Conservation (phyloP, 1,284 basidiomycete genomes). For the Trichosporon sp. region DNA sequence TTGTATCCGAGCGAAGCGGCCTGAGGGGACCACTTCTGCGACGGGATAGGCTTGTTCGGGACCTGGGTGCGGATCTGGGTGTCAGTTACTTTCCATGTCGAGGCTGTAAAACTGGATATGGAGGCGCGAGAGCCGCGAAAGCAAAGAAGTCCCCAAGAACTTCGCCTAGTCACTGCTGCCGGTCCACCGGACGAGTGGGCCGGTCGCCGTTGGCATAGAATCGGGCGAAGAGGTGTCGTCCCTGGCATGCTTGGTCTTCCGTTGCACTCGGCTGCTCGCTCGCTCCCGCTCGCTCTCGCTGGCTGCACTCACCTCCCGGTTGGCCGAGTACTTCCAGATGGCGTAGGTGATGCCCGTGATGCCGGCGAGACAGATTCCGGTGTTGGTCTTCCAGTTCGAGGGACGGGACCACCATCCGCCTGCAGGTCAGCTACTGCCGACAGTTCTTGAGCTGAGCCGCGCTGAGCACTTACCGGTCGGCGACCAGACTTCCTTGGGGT, state of each 20-base stretch:
- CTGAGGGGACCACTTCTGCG: slow-evolving; percentile 43
- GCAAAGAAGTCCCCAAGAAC: no score
- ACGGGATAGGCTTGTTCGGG: slow-evolving; percentile 51
- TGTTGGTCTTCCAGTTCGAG: slow-evolving; percentile 54
- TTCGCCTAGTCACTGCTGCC: no score
- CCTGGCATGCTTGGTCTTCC: not conserved
- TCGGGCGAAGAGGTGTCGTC: no score
- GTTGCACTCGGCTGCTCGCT: not conserved
- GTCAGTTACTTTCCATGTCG: no score
- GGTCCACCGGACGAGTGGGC: no score
- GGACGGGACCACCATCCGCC: slow-evolving; percentile 58
- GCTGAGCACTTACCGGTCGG: slow-evolving; percentile 43
- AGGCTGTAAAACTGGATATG: no score
- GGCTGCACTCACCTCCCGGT: slow-evolving; percentile 49
- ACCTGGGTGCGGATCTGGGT: slow-evolving; percentile 45
- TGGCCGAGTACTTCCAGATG: slow-evolving; percentile 52
- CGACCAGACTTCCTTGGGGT: slow-evolving; percentile 56
- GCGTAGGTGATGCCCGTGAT: slow-evolving; percentile 50
- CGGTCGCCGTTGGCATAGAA: no score
- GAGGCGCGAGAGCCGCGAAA: no score
- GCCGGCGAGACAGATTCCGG: slow-evolving; percentile 49
- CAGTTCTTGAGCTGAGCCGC: not conserved
- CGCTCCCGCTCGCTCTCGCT: not conserved
- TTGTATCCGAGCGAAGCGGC: slow-evolving; percentile 31
- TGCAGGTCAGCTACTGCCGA: slow-evolving; percentile 11